Evolutionary conservation across 2,329 filamentous ascomycete species (phyloP), one percentile per base, ranked within the genome.

Genomic region (Dothiorella sarmentorum): DNA sequence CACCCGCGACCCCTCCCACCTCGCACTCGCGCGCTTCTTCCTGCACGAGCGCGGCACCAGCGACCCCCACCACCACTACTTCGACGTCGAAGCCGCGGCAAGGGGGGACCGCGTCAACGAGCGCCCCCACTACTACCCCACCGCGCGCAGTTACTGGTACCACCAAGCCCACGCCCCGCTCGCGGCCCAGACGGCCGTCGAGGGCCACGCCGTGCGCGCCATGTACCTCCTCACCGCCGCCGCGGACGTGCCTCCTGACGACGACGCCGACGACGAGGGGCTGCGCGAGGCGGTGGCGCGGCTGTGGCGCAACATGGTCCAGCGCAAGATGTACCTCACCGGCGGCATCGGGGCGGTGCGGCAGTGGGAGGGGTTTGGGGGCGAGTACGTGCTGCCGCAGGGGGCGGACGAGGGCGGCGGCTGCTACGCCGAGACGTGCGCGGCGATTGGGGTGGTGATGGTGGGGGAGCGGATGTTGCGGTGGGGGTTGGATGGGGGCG

Each of bases 351-450:
- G 84, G 1, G 79, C 75, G 1, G 76, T 83, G 38, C 75, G 79
- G 62, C 80, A 85, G 65, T 84, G 80, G 80, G 80, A 86, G 67
- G 82, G 84, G 3, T 85, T 86, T 64, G 82, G 82, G 0, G 74
- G 78, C 38, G 78, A 83, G 61, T 84, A 85, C 64, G 83, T 83
- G 66, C 71, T 86, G 4, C 82, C 82, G 1, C 81, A 84, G 40
- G 75, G 78, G 1, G 81, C 80, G 0, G 83, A 85, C 60, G 83
- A 85, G 61, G 83, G 83, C 3, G 83, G 83, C 3, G 84, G 83
- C 2, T 85, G 83, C 64, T 86, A 85, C 66, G 77, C 81, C 1
- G 83, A 86, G 67, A 86, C 84, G 0, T 85, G 81, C 65, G 84
- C 83, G 1, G 77, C 78, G 0, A 84, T 85, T 61, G 83, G 80